Percentiles rank a stretch among this genome's conserved stretches.
These are phyloP conservation scores for Pulveroboletus sp. DNA, from an alignment of 768 basidiomycete species.

Conservation along the genomic window DNA sequence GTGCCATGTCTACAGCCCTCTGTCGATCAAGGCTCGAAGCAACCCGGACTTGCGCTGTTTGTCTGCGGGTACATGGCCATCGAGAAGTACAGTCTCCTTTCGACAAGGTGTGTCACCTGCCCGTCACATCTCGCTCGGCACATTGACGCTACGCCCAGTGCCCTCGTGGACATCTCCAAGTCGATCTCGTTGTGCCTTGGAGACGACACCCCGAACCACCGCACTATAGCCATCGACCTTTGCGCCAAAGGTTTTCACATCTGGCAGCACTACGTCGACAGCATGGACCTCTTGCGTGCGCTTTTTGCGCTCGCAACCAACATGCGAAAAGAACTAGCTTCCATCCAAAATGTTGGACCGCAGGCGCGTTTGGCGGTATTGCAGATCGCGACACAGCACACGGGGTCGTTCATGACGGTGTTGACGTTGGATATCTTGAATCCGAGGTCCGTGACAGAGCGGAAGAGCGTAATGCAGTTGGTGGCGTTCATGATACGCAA, in stretches of 20 bases:
- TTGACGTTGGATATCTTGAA: conserved; percentile 84
- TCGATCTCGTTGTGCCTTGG: conserved; percentile 77
- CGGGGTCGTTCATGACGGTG: conserved; percentile 91
- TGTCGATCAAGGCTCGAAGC: conserved; percentile 51
- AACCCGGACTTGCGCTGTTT: conserved; percentile 67
- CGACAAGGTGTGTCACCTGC: conserved; percentile 49
- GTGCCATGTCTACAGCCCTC: conserved; percentile 61
- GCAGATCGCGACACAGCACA: conserved; percentile 77
- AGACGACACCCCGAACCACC: conserved; percentile 60
- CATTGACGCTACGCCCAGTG: conserved; percentile 37
- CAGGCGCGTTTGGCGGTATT: conserved; percentile 83
- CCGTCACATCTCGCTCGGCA: neutral
- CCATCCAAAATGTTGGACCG: conserved; percentile 60
- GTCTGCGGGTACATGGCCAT: conserved; percentile 80
- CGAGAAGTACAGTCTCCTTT: conserved; percentile 73
- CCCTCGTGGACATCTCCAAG: conserved; percentile 78
- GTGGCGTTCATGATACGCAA: conserved; percentile 92
- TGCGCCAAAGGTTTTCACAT: conserved; percentile 88
- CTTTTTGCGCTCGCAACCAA: conserved; percentile 79
- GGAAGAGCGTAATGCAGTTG: conserved; percentile 87
- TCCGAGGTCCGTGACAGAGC: conserved; percentile 66
- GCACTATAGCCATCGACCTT: conserved; percentile 79
- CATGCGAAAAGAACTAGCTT: conserved; percentile 63
- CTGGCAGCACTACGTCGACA: conserved; percentile 92
- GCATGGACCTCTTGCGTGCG: conserved; percentile 80